Evolutionary conservation across 148 eudicot species (phyloP), one percentile per base, ranked within the genome.

Genomic region (Persicaria tinctoria): DNA sequence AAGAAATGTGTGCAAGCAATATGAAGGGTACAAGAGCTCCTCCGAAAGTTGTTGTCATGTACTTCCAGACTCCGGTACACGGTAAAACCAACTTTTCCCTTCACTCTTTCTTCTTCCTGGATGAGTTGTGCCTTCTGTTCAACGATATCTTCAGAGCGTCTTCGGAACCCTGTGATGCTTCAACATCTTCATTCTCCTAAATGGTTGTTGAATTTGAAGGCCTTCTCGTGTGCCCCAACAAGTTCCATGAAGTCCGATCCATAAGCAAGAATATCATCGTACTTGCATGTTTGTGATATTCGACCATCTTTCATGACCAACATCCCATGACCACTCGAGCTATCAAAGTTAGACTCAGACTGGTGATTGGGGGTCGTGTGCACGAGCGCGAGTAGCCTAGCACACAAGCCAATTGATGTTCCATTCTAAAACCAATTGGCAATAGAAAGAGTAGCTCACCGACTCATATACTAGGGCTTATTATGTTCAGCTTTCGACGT

Each of bases 1-100:
- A 90, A 46, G 85, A 51, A 74, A 88, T 54, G 49, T 90, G 90
- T 53, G 81, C 76, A 7, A 86, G 68, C 78, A 90, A 50, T 75
- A 85, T 83, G 32, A 90, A 66, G 46, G 95, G 92, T 5, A 84
- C 85, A 56, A 88, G 82, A 32, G 84, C 83, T 23, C 95, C 95
- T 20, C 90, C 86, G 77, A 86, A 86, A 72, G 92, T 92, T 62
- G 86, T 88, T 59, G 89, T 90, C 56, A 90, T 73, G 64, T 79
- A 88, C n/a, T 88, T 88, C 90, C 91, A 88, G n/a, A n/a, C n/a
- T n/a, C n/a, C n/a, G n/a, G 78, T 90, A 90, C 32, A 86, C 83
- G 16, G 81, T 73, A 60, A 84, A 75, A 5, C 89, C 95, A 45
- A 90, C 91, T 66, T 76, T 80, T 47, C 95, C 95, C 53, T 83